These are phyloP conservation scores for Geotrichum histeridarum DNA, from an alignment of 1,139 yeast genomes.

Conservation along the genomic window DNA sequence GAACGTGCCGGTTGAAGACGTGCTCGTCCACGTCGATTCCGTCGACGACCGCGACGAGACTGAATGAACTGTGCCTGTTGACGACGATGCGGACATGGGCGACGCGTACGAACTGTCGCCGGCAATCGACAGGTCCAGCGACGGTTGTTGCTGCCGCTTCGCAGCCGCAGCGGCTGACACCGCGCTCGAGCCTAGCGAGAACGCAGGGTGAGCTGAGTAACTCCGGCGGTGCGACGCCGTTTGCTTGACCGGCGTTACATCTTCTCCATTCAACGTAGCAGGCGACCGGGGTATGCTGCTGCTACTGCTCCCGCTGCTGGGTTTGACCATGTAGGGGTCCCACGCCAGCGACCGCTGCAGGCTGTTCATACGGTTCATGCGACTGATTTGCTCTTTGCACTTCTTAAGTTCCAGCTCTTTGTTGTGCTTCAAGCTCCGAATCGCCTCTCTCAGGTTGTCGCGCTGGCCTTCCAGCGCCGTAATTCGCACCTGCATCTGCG, in stretches of 20 bases:
- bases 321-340: neutral
- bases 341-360: slow-evolving; percentile 2
- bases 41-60: slow-evolving; percentile 1
- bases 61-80: neutral
- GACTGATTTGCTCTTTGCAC: slow-evolving; percentile 32
- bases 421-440: slow-evolving; percentile 37
- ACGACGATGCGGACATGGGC: slow-evolving; percentile 4
- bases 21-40: slow-evolving; percentile 3
- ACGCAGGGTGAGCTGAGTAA: neutral
- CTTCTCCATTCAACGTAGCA: too few relatives aligned
- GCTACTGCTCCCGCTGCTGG: neutral
- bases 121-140: neutral
- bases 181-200: neutral
- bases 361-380: slow-evolving; percentile 17
- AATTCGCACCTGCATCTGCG: slow-evolving; percentile 25
- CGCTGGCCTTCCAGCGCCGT: slow-evolving; percentile 46
- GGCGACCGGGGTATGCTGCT: neutral
- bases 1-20: neutral
- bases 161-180: neutral
- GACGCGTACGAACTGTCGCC: neutral
- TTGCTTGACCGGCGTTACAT: too few relatives aligned
- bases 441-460: slow-evolving; percentile 55
- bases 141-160: neutral
- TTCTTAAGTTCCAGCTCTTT: slow-evolving; percentile 36
- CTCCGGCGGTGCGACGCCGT: neutral